Evolutionary conservation across 192 early-diverging fungal genomes (phyloP), one percentile per base, ranked within the genome.

Genomic region (Allomyces javanicus): DNA sequence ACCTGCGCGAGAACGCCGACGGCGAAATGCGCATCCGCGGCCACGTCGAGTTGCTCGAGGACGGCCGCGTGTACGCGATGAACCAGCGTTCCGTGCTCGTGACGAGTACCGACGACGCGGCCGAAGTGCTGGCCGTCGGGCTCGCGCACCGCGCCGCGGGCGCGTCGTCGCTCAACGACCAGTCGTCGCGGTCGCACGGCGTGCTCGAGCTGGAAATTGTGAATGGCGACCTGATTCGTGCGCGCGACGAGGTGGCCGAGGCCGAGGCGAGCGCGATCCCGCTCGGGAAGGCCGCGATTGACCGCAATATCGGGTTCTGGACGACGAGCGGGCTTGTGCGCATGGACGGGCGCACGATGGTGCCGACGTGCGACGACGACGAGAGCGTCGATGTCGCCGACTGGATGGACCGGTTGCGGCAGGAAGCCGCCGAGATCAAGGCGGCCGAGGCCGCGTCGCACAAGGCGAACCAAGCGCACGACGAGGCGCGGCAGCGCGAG

Each of bases 141-240:
- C 14, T 11, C 40, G 64, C 24, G 40, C 64, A 40, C 19, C 64
- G 64, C 25, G 10, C 25, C 25, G 4, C 64, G 1, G 25, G 64
- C 25, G 27, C 64, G 21, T 33, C 64, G 19, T 65, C 27, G 25
- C 11, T 33, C 24, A 23, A 65, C 64, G 24, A 25, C 25, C 14
- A 26, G 64, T 65, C 64, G 10, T 65, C 64, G 64, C 64, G 64
- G 64, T 65, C 64, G 44, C 64, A 65, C 44, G 64, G 25, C n/a
- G 64, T 65, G 40, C 44, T 65, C 6, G 64, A 33, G 25, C 6
- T 65, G 11, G 25, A 65, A 25, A 24, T 64, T 4, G 63, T 64
- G 5, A 64, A 25, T 23, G 25, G 24, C 4, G 63, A 64, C 19
- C 11, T 64, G n/a, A 24, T 64, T 17, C 24, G 63, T 19, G 63